Percentiles rank a stretch among this genome's conserved stretches.
phyloP scores from a whole-genome alignment of 2,329 filamentous ascomycete genomes.

The Pseudogymnoascus sp. region DNA sequence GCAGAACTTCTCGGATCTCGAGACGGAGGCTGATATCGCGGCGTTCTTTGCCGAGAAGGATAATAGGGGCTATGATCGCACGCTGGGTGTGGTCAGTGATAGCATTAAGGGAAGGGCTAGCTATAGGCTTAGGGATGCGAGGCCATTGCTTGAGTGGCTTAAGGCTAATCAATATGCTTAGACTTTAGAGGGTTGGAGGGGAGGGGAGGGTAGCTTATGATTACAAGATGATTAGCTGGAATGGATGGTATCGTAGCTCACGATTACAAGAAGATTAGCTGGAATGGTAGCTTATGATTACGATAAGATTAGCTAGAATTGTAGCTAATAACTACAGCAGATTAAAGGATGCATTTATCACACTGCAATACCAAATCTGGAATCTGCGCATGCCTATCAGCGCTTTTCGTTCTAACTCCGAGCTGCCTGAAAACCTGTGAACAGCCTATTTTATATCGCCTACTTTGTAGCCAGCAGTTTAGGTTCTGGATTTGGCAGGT shows the following conservation, averaged over 20 bases:
- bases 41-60: constrained; percentile 83
- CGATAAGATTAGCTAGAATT: constrained; percentile 16
- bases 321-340: constrained; percentile 20
- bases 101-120: constrained; percentile 75
- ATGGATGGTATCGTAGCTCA: not conserved
- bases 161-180: constrained; percentile 50
- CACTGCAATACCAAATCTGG: not conserved
- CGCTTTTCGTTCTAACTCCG: not conserved
- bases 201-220: constrained; percentile 9
- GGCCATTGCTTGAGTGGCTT: constrained; percentile 73
- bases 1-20: constrained; percentile 67
- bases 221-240: constrained; percentile 18
- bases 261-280: constrained; percentile 17
- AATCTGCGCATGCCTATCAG: not conserved
- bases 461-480: not conserved
- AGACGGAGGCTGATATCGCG: constrained; percentile 67
- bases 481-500: not conserved
- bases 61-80: constrained; percentile 77
- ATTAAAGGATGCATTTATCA: constrained; percentile 11
- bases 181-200: constrained; percentile 15
- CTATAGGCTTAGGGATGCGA: constrained; percentile 72
- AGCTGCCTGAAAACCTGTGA: not conserved
- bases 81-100: constrained; percentile 77
- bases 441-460: not conserved
- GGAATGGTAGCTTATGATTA: constrained; percentile 14